Conservation (phyloP, 169 alveolate species). For the Eimeria maxima region DNA sequence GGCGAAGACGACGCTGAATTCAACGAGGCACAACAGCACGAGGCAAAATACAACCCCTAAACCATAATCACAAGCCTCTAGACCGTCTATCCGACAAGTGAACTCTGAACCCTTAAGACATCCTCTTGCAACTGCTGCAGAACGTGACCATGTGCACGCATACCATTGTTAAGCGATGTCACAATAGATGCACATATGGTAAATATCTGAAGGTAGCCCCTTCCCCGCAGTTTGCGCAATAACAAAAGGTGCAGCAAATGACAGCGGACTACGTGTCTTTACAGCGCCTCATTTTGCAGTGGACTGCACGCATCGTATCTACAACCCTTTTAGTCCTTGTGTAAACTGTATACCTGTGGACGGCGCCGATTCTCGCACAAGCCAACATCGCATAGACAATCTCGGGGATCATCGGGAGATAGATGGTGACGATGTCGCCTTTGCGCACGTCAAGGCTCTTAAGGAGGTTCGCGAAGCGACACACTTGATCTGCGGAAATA, state of each 20-base stretch:
- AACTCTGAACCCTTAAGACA: too few species aligned
- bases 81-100: too few species aligned
- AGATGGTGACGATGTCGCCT: constrained; percentile 97
- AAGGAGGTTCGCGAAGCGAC: constrained; percentile 95
- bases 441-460: constrained; percentile 94
- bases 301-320: too few species aligned
- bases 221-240: too few species aligned
- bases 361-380: constrained; percentile 98
- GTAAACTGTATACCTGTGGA: constrained; percentile 89
- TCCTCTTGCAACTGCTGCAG: too few species aligned
- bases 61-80: too few species aligned
- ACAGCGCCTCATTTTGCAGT: background rate
- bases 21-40: constrained; percentile 8
- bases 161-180: too few species aligned
- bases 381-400: constrained; percentile 96
- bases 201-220: too few species aligned
- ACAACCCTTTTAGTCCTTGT: background rate
- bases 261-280: background rate
- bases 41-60: too few species aligned
- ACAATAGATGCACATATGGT: too few species aligned
- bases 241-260: too few species aligned
- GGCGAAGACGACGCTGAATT: constrained; percentile 96
- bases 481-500: constrained; percentile 83
- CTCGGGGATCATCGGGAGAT: constrained; percentile 98
- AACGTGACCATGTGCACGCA: too few species aligned